Conservation (phyloP, 1,284 basidiomycete genomes). For the Clitocybe nebularis region DNA sequence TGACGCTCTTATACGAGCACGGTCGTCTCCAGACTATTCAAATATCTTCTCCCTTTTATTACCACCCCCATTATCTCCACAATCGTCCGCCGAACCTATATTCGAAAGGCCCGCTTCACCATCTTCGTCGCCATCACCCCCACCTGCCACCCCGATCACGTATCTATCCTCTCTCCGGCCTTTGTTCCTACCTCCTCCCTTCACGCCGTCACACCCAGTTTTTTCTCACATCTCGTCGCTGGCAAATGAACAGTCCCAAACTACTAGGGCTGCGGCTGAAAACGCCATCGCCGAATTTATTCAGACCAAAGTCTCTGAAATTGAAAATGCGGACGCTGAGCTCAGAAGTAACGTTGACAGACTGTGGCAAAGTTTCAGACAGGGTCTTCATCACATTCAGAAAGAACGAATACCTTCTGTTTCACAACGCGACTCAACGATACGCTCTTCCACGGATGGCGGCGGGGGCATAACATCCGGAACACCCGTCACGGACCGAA, state of each 20-base stretch:
- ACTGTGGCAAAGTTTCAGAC: slow-evolving; percentile 60
- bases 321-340: slow-evolving; percentile 51
- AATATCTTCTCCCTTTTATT: slow-evolving; percentile 49
- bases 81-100: slow-evolving; percentile 22
- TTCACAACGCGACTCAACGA: slow-evolving; percentile 21
- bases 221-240: slow-evolving; percentile 61
- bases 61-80: slow-evolving; percentile 28
- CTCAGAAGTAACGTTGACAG: slow-evolving; percentile 57
- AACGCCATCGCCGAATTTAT: slow-evolving; percentile 53
- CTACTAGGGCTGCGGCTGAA: slow-evolving; percentile 54
- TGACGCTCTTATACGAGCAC: slow-evolving; percentile 39
- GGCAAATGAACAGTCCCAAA: slow-evolving; percentile 53
- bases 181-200: slow-evolving; percentile 71
- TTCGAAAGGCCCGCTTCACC: slow-evolving; percentile 22
- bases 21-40: slow-evolving; percentile 49
- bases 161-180: slow-evolving; percentile 48
- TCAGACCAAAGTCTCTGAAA: slow-evolving; percentile 50
- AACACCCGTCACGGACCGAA: slow-evolving; percentile 41
- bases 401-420: slow-evolving; percentile 27
- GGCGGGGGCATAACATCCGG: slow-evolving; percentile 17
- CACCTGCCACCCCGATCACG: slow-evolving; percentile 30
- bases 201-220: slow-evolving; percentile 69
- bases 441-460: slow-evolving; percentile 19
- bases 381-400: slow-evolving; percentile 46
- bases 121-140: slow-evolving; percentile 23